Conservation (phyloP, 768 basidiomycete genomes). For the Mycena galopus region DNA sequence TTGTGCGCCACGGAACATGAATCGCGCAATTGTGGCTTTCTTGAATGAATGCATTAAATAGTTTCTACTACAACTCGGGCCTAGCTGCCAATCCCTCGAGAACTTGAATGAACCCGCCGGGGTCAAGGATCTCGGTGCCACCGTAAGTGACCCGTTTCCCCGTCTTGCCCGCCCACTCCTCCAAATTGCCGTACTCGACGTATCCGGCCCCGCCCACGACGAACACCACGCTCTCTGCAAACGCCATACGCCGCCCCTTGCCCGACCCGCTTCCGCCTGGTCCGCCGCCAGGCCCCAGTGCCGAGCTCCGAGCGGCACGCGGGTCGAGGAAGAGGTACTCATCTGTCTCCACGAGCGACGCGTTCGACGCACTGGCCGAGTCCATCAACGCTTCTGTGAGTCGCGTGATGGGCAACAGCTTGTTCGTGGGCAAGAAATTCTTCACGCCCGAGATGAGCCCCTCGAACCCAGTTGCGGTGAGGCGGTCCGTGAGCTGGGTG, state of each 20-base stretch:
- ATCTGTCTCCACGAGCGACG: conserved; percentile 96
- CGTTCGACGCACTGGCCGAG: conserved; percentile 91
- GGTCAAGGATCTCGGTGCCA: conserved; percentile 94
- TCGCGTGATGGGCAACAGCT: conserved; percentile 92
- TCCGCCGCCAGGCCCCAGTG: conserved; percentile 64
- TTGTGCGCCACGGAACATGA: too few relatives aligned
- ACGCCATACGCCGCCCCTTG: conserved; percentile 76
- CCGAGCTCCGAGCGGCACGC: conserved; percentile 74
- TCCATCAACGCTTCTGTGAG: conserved; percentile 98
- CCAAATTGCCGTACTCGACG: conserved; percentile 96
- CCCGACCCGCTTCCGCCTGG: conserved; percentile 55
- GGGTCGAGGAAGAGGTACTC: conserved; percentile 97
- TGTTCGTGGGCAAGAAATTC: conserved; percentile 96
- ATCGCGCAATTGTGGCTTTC: too few relatives aligned
- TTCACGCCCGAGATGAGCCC: conserved; percentile 98
- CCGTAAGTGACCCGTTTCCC: conserved; percentile 94
- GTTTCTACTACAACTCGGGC: conserved; percentile 8
- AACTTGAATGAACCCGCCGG: conserved; percentile 83
- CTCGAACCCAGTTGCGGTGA: conserved; percentile 97
- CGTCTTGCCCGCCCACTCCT: conserved; percentile 89
- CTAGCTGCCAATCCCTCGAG: conserved; percentile 67
- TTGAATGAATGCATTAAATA: conserved; percentile 8
- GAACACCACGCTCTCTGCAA: conserved; percentile 91
- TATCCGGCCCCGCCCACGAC: conserved; percentile 97
- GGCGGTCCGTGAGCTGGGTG: conserved; percentile 85